Conservation (phyloP, 2,329 filamentous ascomycete species). For the Talaromyces sp. region DNA sequence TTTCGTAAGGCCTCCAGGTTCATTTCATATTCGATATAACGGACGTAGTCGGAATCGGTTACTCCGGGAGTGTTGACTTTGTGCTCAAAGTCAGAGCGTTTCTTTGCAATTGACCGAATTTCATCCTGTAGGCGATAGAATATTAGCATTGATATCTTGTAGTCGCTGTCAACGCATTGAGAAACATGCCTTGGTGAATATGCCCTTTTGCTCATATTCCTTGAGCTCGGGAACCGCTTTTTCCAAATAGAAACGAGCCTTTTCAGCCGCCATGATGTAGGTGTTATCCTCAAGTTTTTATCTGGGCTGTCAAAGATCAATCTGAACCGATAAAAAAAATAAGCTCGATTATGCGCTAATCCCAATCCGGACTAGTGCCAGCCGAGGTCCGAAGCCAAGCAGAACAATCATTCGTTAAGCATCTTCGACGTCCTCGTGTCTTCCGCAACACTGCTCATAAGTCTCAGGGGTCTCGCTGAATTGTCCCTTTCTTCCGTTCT, state of each 20-base stretch:
- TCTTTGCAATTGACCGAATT: conserved; percentile 80
- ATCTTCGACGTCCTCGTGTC: neutral
- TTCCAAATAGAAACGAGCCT: conserved; percentile 92
- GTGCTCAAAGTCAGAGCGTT: conserved; percentile 90
- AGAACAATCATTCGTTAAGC: neutral
- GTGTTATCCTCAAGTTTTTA: neutral
- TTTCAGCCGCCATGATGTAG: conserved; percentile 75
- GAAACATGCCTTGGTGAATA: conserved; percentile 70
- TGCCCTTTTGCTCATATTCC: conserved; percentile 84
- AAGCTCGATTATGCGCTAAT: neutral
- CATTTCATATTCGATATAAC: conserved; percentile 71
- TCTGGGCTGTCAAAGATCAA: too few species aligned
- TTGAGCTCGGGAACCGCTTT: conserved; percentile 86
- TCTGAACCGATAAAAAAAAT: conserved; percentile 6
- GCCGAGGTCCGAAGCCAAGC: conserved; percentile 5
- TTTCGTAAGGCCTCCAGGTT: conserved; percentile 67
- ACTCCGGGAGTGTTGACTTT: conserved; percentile 77
- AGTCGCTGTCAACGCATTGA: neutral
- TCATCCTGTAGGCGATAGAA: conserved; percentile 61
- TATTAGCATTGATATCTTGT: conserved; percentile 5
- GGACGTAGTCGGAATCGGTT: conserved; percentile 70
- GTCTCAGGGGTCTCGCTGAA: conserved; percentile 8
- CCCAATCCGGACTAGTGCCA: neutral
- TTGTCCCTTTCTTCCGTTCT: neutral
- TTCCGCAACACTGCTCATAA: neutral